Base-by-base conservation (phyloP, 495 filamentous ascomycete genomes). In the Podospora conica region DNA sequence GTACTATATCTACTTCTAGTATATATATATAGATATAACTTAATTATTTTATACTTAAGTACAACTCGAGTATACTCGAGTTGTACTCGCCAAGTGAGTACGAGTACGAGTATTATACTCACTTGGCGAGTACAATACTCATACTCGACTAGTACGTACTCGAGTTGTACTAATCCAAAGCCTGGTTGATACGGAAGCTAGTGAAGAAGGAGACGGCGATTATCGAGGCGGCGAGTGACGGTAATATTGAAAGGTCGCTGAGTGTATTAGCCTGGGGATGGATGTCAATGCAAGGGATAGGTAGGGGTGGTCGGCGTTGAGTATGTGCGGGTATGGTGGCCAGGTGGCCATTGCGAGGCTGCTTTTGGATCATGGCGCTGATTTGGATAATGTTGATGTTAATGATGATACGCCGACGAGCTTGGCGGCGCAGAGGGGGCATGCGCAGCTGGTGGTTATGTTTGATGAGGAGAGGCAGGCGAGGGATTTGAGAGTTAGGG, bases 311-410 rank as follows among this genome's bases (percentile, higher is more conserved):
- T 69, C 71, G 9, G 71, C 73, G 5, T 62, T 75, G 3, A 72
- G 68, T 31, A 75, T 73, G 69, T 75, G 68, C 53, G 68, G 66
- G 5, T 74, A 74, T 40, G 67, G 68, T 31, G 71, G 73, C 57
- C 61, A 65, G 28, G 57, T 66, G 11, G 65, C 65, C 33, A 73
- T 76, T 53, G 65, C 68, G 20, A 63, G 67, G 8, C 60, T 74
- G 11, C 66, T 75, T 9, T 65, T 76, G 6, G 74, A 74, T 53
- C 65, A 76, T 20, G 73, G 71, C 3, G 75, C 73, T 9, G 69
- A 77, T 25, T 54, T 77, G 48, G 71, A 73, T 28, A 74, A 71
- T 61, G 61, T 67, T 23, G 71, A 75, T 61, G 71, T 74, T 6
- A 70, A 72, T 55, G 68, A 68, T 27, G 69, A 74, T 31, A 70